Evolutionary conservation across 331 rosid genomes (phyloP).

Genomic region (Telfairia occidentalis): DNA sequence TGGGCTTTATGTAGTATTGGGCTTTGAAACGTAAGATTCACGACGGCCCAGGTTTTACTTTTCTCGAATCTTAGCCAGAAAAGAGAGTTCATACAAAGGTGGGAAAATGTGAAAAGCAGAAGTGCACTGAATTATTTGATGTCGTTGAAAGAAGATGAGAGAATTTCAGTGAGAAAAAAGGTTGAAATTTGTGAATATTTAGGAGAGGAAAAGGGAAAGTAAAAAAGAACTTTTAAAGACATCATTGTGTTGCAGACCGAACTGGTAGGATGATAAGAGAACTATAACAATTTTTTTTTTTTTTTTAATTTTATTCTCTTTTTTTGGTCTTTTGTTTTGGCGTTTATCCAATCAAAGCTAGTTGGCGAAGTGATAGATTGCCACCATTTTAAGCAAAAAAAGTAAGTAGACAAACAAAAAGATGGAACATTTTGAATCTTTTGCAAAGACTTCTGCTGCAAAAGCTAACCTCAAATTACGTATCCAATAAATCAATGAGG

Average conservation of each 20-base stretch:
- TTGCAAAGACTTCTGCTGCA: constrained; percentile 4
- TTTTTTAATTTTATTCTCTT: no score
- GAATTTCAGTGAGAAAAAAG: neutral
- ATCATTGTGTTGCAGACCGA: neutral
- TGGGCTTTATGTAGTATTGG: neutral
- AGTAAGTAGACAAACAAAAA: neutral
- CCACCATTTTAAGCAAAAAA: constrained; percentile 5
- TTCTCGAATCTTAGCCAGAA: neutral
- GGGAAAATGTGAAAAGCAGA: neutral
- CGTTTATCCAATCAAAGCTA: neutral
- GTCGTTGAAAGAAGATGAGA: neutral
- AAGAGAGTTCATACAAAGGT: neutral
- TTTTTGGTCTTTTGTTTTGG: neutral
- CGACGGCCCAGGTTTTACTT: neutral
- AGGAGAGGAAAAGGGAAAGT: neutral
- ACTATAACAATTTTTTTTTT: neutral
- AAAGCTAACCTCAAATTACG: neutral
- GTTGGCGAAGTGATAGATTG: neutral
- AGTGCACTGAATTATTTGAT: neutral
- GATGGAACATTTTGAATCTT: constrained; percentile 14
- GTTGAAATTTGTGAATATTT: neutral
- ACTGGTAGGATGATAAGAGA: neutral
- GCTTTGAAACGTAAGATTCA: neutral
- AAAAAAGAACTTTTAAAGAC: neutral
- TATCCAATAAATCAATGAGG: neutral